A percentile compares a stretch with the other conserved stretches of the same genome.
phyloP scores from a whole-genome alignment of 2,329 filamentous ascomycete species.

The Alternaria ventricosa region DNA sequence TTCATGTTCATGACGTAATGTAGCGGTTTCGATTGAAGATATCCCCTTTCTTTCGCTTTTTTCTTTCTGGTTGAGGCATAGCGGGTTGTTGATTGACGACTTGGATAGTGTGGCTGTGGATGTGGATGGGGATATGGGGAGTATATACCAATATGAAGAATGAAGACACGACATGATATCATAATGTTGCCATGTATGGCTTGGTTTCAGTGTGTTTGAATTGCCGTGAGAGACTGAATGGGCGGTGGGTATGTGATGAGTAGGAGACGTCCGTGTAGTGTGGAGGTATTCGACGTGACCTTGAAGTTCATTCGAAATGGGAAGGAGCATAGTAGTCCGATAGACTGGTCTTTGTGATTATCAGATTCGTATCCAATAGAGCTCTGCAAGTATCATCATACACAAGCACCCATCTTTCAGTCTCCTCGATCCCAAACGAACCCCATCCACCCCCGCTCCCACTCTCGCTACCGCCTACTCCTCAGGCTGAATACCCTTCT shows the following conservation, averaged over 20 bases:
- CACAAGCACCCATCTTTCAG: background rate
- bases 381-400: background rate
- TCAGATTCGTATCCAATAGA: background rate
- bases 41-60: background rate
- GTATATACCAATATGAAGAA: background rate
- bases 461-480: conserved; percentile 18
- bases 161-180: background rate
- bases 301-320: background rate
- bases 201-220: background rate
- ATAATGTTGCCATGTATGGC: rapidly evolving
- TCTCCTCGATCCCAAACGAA: background rate
- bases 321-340: background rate
- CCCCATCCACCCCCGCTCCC: background rate
- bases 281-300: background rate
- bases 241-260: background rate
- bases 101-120: background rate
- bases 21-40: background rate
- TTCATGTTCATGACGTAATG: conserved; percentile 6
- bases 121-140: background rate
- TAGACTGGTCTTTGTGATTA: background rate
- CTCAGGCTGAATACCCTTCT: conserved; percentile 36
- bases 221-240: background rate
- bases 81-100: no score
- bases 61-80: no score
- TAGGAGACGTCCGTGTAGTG: background rate